phyloP scores from a whole-genome alignment of 176 grass and related monocot species.

The Melocanna baccifera region DNA sequence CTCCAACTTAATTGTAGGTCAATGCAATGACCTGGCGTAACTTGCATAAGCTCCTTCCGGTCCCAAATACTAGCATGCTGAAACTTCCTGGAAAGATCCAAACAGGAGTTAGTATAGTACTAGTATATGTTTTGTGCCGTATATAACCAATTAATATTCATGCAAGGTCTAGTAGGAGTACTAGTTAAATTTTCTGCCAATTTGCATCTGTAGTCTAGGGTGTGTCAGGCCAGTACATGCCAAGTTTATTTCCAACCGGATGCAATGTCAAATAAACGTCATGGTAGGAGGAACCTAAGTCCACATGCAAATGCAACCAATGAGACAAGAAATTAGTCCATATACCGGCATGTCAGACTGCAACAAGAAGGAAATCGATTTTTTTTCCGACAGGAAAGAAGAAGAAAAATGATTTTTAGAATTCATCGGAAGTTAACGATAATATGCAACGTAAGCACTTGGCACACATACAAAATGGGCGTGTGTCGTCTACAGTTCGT shows the following conservation, averaged over 20 bases:
- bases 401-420: background rate
- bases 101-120: background rate
- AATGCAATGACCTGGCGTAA: background rate
- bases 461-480: background rate
- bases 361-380: background rate
- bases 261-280: background rate
- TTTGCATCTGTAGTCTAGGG: background rate
- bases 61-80: background rate
- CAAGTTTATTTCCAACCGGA: background rate
- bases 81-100: conserved; percentile 7
- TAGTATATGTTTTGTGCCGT: background rate
- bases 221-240: background rate
- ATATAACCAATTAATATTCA: background rate
- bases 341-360: background rate
- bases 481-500: background rate
- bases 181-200: background rate
- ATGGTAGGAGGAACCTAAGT: background rate
- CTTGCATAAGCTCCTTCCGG: background rate
- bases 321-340: background rate
- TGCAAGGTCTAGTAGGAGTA: background rate
- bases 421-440: background rate
- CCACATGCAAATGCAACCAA: background rate
- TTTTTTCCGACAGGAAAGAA: background rate
- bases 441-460: background rate
- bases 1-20: conserved; percentile 8